These are phyloP conservation scores for Cyberlindnera petersonii DNA, from an alignment of 805 yeast species.

Conservation along the genomic window DNA sequence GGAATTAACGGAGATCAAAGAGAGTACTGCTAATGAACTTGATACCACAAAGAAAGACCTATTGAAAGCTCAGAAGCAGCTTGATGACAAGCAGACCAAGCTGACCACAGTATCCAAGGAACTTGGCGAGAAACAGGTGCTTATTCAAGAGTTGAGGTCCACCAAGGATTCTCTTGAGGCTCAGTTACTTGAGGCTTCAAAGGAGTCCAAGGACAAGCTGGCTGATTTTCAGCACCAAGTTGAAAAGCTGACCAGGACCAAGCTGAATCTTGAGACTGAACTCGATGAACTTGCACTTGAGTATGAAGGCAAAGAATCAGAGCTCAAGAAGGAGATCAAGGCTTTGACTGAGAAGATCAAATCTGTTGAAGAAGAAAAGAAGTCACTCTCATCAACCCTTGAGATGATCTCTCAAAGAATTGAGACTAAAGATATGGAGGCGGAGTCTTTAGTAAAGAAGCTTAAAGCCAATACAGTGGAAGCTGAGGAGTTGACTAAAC, in stretches of 20 bases:
- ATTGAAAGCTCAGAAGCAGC: constrained; percentile 1
- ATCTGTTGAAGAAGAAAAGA: constrained; percentile 30
- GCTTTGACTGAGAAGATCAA: constrained; percentile 27
- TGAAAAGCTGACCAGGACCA: constrained; percentile 6
- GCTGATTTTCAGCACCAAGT: constrained; percentile 6
- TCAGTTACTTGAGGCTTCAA: constrained; percentile 1
- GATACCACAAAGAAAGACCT: constrained; percentile 7
- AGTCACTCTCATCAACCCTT: constrained; percentile 30
- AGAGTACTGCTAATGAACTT: constrained; percentile 3
- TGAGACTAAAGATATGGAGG: constrained; percentile 26
- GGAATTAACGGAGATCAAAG: constrained; percentile 1
- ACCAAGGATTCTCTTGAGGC: constrained; percentile 2
- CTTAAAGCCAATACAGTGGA: constrained; percentile 12
- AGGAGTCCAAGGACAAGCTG: background rate
- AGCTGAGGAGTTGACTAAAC: constrained; percentile 7
- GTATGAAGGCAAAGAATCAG: constrained; percentile 28
- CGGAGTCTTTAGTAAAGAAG: constrained; percentile 17
- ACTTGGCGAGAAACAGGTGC: constrained; percentile 2
- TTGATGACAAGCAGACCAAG: constrained; percentile 2
- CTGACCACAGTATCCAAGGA: background rate
- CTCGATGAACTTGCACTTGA: constrained; percentile 27
- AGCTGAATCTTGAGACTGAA: constrained; percentile 20
- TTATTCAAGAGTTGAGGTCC: constrained; percentile 3
- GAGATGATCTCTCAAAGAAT: constrained; percentile 33
- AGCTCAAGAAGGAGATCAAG: constrained; percentile 24